These are phyloP conservation scores for Tricholoma furcatifolium DNA, from an alignment of 768 basidiomycete species.

Conservation along the genomic window DNA sequence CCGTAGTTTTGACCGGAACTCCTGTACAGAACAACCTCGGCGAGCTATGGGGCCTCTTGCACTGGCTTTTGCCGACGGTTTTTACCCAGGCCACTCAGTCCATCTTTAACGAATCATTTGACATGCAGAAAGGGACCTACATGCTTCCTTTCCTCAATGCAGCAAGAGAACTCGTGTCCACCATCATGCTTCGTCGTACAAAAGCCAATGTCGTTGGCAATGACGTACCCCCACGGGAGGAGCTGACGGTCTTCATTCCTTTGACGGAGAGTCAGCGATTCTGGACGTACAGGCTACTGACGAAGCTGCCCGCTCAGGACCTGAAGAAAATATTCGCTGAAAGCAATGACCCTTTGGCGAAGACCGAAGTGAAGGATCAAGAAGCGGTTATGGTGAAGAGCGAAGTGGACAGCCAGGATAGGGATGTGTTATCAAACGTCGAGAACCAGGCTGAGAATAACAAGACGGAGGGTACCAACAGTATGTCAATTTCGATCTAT, in stretches of 20 bases:
- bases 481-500: slow-evolving; percentile 21
- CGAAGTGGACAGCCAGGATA: slow-evolving; percentile 8
- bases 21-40: slow-evolving; percentile 68
- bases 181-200: slow-evolving; percentile 61
- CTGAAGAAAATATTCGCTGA: slow-evolving; percentile 46
- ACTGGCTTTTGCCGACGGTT: slow-evolving; percentile 53
- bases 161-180: slow-evolving; percentile 45
- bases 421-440: slow-evolving; percentile 39
- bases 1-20: slow-evolving; percentile 66
- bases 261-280: slow-evolving; percentile 60
- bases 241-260: slow-evolving; percentile 55
- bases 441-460: slow-evolving; percentile 33
- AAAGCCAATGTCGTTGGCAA: slow-evolving; percentile 44
- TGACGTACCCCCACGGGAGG: slow-evolving; percentile 57
- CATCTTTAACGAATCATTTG: slow-evolving; percentile 51
- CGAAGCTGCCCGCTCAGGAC: slow-evolving; percentile 47
- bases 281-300: slow-evolving; percentile 59
- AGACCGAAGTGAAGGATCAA: background rate
- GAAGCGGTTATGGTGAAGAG: background rate
- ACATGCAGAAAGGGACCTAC: slow-evolving; percentile 53
- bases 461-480: slow-evolving; percentile 22
- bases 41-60: slow-evolving; percentile 56
- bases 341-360: background rate
- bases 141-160: slow-evolving; percentile 45
- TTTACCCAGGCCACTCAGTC: slow-evolving; percentile 48